Percentiles rank a stretch among this genome's conserved stretches.
These are phyloP conservation scores for Fraxinus ornus DNA, from an alignment of 305 asterid genomes.

Conservation along the genomic window DNA sequence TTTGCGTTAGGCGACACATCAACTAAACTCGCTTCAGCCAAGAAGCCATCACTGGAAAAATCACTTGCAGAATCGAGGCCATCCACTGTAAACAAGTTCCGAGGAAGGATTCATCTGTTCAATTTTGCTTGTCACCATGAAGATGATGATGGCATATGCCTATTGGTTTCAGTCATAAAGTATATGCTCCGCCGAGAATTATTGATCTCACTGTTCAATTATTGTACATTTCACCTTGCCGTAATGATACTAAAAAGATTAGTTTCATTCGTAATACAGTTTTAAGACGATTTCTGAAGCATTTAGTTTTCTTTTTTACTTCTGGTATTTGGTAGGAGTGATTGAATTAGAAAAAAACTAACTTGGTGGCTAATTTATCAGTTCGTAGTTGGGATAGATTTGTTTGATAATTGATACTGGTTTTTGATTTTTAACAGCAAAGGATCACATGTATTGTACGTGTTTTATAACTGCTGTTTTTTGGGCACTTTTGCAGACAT, in stretches of 20 bases:
- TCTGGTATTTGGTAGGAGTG: neutral
- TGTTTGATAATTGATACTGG: neutral
- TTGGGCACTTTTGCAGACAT: neutral
- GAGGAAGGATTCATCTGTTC: neutral
- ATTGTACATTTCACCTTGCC: neutral
- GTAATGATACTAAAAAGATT: neutral
- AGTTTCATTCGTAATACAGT: neutral
- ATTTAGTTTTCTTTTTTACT: neutral
- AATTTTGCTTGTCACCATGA: neutral
- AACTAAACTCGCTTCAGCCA: neutral
- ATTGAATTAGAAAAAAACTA: neutral
- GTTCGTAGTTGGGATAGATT: neutral
- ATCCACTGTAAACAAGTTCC: neutral
- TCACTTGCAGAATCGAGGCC: neutral
- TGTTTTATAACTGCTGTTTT: neutral
- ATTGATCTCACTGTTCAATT: neutral
- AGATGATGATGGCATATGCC: neutral
- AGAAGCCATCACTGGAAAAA: neutral
- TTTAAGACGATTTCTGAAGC: neutral
- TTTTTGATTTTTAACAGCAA: neutral
- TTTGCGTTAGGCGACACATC: neutral
- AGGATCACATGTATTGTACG: neutral
- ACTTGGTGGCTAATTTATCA: neutral
- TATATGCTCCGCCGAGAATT: neutral
- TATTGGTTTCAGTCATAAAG: neutral